These are phyloP conservation scores for Phaeosphaeriaceae sp. DNA, from an alignment of 2,329 filamentous ascomycete species.

Conservation along the genomic window DNA sequence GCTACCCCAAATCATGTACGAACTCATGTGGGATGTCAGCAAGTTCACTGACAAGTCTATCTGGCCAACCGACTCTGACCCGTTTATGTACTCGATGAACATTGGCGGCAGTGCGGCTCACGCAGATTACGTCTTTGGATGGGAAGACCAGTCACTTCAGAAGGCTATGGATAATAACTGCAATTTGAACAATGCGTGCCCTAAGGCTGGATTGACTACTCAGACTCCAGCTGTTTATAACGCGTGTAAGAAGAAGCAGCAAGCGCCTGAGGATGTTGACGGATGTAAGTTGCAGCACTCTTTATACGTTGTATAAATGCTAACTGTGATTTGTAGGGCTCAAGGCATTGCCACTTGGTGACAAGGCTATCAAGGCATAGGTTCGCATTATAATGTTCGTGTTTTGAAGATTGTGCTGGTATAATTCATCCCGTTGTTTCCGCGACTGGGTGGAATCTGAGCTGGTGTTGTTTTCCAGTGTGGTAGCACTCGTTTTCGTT, in stretches of 20 bases:
- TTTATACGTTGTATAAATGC: neutral
- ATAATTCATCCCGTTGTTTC: neutral
- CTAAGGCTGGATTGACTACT: constrained; percentile 38
- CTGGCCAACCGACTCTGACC: constrained; percentile 43
- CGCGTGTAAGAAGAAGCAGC: constrained; percentile 43
- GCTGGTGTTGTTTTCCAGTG: neutral
- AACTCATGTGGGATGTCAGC: constrained; percentile 45
- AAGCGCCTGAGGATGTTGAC: constrained; percentile 40
- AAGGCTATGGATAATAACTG: constrained; percentile 51
- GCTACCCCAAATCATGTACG: constrained; percentile 46
- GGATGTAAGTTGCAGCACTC: constrained; percentile 33
- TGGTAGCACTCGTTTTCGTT: too few species aligned
- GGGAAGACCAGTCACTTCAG: constrained; percentile 54
- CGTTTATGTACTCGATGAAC: constrained; percentile 45
- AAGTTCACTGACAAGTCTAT: constrained; percentile 37
- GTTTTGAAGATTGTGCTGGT: neutral
- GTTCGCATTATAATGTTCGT: neutral
- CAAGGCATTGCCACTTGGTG: constrained; percentile 33
- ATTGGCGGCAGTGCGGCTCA: constrained; percentile 42
- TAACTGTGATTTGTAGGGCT: constrained; percentile 33
- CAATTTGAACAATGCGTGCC: constrained; percentile 43
- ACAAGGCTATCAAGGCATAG: constrained; percentile 35
- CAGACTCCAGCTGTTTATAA: constrained; percentile 36
- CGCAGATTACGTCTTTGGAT: constrained; percentile 52
- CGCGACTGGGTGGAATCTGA: neutral